Percentiles rank a stretch among this genome's conserved stretches.
These are phyloP conservation scores for Huntiella bhutanensis DNA, from an alignment of 2,329 filamentous ascomycete species.

Conservation along the genomic window DNA sequence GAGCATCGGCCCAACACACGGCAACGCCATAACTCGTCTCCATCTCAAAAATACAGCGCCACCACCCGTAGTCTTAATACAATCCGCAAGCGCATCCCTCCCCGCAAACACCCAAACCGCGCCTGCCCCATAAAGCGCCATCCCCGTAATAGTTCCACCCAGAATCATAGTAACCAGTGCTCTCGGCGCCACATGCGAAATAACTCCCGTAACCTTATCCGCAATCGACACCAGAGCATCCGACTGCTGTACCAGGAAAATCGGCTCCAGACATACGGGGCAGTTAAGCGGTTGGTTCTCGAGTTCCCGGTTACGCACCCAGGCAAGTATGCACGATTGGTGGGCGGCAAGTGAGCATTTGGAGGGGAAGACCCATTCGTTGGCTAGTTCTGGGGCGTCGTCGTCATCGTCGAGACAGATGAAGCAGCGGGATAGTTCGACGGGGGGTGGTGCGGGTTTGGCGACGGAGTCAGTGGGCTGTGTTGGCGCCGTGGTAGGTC, in stretches of 20 bases:
- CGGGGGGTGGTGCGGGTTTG: conserved; percentile 9
- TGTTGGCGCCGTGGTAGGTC: neutral
- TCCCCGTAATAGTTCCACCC: conserved; percentile 30
- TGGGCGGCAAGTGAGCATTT: conserved; percentile 81
- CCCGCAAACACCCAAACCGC: conserved; percentile 35
- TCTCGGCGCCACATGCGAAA: conserved; percentile 38
- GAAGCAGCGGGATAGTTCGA: conserved; percentile 29
- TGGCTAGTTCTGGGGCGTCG: conserved; percentile 20
- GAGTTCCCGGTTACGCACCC: conserved; percentile 76
- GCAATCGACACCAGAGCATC: conserved; percentile 53
- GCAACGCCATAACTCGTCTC: conserved; percentile 18
- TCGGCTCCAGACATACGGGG: conserved; percentile 74
- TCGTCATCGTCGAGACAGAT: conserved; percentile 42
- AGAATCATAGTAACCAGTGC: conserved; percentile 33
- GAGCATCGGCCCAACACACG: conserved; percentile 27
- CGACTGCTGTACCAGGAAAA: conserved; percentile 54
- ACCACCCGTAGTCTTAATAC: conserved; percentile 19
- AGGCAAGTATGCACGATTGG: conserved; percentile 73
- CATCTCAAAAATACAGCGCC: conserved; percentile 11
- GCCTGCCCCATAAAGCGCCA: conserved; percentile 33
- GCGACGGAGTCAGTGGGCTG: neutral
- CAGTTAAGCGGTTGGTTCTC: conserved; percentile 52
- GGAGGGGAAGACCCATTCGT: conserved; percentile 69
- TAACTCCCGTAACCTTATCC: conserved; percentile 34
- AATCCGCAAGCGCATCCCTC: conserved; percentile 23